Evolutionary conservation across 23 red algal genomes (phyloP), one percentile per base, ranked within the genome.

Genomic region (Gracilaria gracilis): DNA sequence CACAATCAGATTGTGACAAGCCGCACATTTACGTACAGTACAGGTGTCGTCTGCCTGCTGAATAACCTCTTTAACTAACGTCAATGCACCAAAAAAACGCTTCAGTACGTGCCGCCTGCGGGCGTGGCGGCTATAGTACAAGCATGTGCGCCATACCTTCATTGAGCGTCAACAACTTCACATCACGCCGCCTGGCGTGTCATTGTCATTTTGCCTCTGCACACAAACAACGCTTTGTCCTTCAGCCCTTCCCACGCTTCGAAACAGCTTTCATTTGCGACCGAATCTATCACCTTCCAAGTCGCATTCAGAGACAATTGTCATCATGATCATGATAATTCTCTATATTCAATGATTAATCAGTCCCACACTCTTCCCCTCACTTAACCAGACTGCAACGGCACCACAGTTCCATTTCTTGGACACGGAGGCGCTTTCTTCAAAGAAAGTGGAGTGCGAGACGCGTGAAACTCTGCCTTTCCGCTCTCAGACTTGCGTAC

Each of bases 251-350:
- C 20, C n/a, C 55, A 64, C 12, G 12, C 16, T 15, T 69, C 64
- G 31, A 36, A 69, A 36, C 64, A 2, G 64, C 64, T 15, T 36
- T 28, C 32, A 21, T 27, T 36, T 20, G 6, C 64, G 28, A 37
- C 31, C 64, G 31, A 36, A 19, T 69, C 16, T 8, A 34, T 69
- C 64, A 32, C 64, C 31, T 46, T 46, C 42, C 24, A 65, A 2
- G 64, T 69, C 31, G 33, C 31, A 31, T 6, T 32, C 2, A 37
- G 32, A 4, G 64, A 69, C 25, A 38, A 69, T 38, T 16, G 64
- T 69, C 64, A 69, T 36, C 27, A 69, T 69, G 51, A 55, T 69
- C 27, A 69, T n/a, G n/a, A n/a, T n/a, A n/a, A n/a, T 69, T 38
- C n/a, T 8, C 32, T 9, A 2, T 6, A 9, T 69, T 37, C 64